Evolutionary conservation across 768 basidiomycete species (phyloP).

Genomic region (Phlebiopsis gigantea): DNA sequence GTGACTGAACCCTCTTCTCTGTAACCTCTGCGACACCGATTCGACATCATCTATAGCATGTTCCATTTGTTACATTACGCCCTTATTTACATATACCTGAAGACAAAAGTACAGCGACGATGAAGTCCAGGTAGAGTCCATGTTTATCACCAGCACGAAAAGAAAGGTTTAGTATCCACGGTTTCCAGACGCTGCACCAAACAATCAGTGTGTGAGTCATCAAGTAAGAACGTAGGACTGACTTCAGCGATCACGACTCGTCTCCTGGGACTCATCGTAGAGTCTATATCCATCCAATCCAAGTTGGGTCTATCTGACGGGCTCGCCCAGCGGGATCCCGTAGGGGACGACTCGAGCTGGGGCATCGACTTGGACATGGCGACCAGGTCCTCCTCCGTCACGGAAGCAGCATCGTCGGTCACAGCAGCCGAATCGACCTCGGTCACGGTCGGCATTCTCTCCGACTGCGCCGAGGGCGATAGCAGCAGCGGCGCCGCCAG

Average conservation of each 20-base stretch:
- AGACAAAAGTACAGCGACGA: neutral
- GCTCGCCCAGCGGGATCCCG: slow-evolving; percentile 30
- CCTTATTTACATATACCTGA: neutral
- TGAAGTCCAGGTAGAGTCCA: neutral
- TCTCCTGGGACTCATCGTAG: slow-evolving; percentile 38
- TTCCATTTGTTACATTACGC: neutral
- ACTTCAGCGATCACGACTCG: slow-evolving; percentile 72
- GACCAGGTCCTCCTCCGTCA: slow-evolving; percentile 66
- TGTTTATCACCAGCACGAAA: slow-evolving; percentile 47
- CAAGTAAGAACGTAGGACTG: slow-evolving; percentile 17
- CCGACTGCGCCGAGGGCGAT: slow-evolving; percentile 56
- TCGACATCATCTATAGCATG: neutral
- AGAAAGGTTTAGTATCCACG: slow-evolving; percentile 61
- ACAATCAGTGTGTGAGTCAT: neutral
- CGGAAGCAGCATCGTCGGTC: slow-evolving; percentile 37
- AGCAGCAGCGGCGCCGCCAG: slow-evolving; percentile 5
- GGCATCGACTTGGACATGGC: slow-evolving; percentile 75
- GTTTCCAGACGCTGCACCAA: slow-evolving; percentile 62
- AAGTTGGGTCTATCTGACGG: slow-evolving; percentile 29
- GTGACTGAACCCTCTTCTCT: slow-evolving; percentile 39
- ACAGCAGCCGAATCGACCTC: slow-evolving; percentile 39
- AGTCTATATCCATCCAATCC: slow-evolving; percentile 42
- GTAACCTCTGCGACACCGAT: neutral
- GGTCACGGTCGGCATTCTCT: slow-evolving; percentile 44
- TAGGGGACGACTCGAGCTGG: slow-evolving; percentile 49